Evolutionary conservation across 352 stramenopile genomes (phyloP).

Genomic region (Phytophthora hibernalis): DNA sequence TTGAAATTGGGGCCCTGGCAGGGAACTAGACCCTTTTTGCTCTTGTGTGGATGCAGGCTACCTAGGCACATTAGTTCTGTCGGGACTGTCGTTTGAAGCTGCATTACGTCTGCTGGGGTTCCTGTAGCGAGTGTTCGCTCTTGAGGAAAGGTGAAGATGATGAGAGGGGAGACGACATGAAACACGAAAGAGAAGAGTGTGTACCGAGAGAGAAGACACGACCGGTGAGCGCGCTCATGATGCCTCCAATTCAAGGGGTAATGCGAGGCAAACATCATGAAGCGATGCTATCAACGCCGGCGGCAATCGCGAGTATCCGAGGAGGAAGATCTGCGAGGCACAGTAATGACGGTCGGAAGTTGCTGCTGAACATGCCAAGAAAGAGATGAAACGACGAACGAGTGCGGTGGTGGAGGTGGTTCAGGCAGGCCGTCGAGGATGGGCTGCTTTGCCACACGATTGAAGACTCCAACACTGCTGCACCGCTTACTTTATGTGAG

Average conservation of each 20-base stretch:
- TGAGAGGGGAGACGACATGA: constrained; percentile 2
- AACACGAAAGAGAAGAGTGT: constrained; percentile 4
- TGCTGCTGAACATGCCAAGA: constrained; percentile 31
- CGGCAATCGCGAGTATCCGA: constrained; percentile 33
- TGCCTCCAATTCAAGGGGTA: constrained; percentile 41
- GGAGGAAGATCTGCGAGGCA: constrained; percentile 28
- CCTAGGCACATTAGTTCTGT: constrained; percentile 34
- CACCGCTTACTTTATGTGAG: constrained; percentile 2
- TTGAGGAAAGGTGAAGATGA: constrained; percentile 8
- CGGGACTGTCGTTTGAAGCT: constrained; percentile 39
- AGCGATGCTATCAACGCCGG: constrained; percentile 18
- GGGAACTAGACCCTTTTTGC: neutral
- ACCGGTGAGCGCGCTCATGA: constrained; percentile 23
- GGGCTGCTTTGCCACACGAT: constrained; percentile 26
- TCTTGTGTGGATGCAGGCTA: constrained; percentile 20
- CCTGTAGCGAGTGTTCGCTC: constrained; percentile 21
- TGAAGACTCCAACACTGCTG: constrained; percentile 24
- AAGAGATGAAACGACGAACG: constrained; percentile 8
- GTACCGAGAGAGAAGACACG: constrained; percentile 11
- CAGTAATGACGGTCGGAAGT: constrained; percentile 38
- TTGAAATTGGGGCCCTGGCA: too few relatives aligned
- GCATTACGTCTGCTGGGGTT: constrained; percentile 35
- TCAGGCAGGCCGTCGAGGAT: constrained; percentile 2
- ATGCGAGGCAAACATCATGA: constrained; percentile 37
- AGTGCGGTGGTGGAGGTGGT: constrained; percentile 19